phyloP scores from a whole-genome alignment of 495 filamentous ascomycete genomes.

The Clavariopsis aquatica region DNA sequence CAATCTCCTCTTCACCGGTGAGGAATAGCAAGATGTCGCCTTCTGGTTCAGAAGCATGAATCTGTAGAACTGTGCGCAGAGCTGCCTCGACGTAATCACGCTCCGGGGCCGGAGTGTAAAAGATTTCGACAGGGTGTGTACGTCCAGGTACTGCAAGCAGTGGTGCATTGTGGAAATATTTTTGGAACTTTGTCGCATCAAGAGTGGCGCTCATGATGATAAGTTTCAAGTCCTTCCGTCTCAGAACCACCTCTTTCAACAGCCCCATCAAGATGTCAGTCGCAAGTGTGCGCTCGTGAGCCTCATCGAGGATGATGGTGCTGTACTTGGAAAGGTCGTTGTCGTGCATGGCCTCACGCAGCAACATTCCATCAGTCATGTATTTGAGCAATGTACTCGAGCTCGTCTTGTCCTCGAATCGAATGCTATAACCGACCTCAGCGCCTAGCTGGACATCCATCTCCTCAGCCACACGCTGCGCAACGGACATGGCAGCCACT shows the following conservation, averaged over 20 bases:
- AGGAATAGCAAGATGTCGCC: slow-evolving; percentile 96
- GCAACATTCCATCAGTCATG: slow-evolving; percentile 99
- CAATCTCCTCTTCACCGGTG: slow-evolving; percentile 98
- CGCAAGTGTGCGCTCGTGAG: slow-evolving; percentile 92
- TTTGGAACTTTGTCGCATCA: slow-evolving; percentile 96
- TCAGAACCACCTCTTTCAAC: slow-evolving; percentile 77
- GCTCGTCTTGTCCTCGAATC: slow-evolving; percentile 94
- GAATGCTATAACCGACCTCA: slow-evolving; percentile 98
- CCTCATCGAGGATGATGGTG: slow-evolving; percentile 97
- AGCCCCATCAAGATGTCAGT: slow-evolving; percentile 97
- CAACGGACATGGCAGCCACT: slow-evolving; percentile 98
- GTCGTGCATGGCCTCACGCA: slow-evolving; percentile 98
- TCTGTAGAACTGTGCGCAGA: slow-evolving; percentile 90
- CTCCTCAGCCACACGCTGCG: slow-evolving; percentile 95
- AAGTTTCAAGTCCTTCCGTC: slow-evolving; percentile 86
- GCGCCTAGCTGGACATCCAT: slow-evolving; percentile 92
- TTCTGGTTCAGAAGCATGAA: slow-evolving; percentile 87
- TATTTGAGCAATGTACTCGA: slow-evolving; percentile 94
- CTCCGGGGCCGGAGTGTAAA: slow-evolving; percentile 96
- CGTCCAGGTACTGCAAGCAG: slow-evolving; percentile 91
- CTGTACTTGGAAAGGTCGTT: slow-evolving; percentile 87
- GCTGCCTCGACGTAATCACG: slow-evolving; percentile 96
- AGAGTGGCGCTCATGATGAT: slow-evolving; percentile 98
- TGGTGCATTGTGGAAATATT: slow-evolving; percentile 95
- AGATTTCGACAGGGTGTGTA: slow-evolving; percentile 96